Base-by-base conservation (phyloP, 192 early-diverging fungal species). In the Coemansia sp. region DNA sequence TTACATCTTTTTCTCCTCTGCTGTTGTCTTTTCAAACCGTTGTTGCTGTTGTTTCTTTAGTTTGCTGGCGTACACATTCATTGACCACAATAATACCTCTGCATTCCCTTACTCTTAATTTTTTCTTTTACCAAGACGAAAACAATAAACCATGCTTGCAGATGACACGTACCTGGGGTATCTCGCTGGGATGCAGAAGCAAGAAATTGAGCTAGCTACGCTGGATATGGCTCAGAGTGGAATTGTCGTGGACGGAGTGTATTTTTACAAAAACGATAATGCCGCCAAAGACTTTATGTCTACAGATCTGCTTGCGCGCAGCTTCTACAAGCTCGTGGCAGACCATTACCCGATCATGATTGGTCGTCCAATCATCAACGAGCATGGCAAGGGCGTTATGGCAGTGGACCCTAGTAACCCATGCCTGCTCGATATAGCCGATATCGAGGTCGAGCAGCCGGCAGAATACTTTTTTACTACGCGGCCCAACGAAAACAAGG, bases 311-410 rank as follows among this genome's bases (percentile, higher is more conserved):
- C 53, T 75, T 26, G 32, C 39, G 1, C 53, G 53, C 17, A 62
- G 72, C 26, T 46, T 75, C 15, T 53, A 28, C 28, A 53, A 38
- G 38, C 44, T 75, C 8, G 47, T 52, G 9, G 72, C 60, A n/a
- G 60, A 75, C 33, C 48, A 75, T 48, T 75, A 75, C 18, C 72
- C 72, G 0, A 46, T 75, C 11, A 15, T 75, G 14, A 49, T 60
- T 18, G 72, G 64, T 0, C 64, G 60, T 0, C 72, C 65, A 3
- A 33, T 40, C 5, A 34, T 75, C 17, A 60, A 46, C 25, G 38
- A 26, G 15, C 32, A 49, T 8, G 65, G 65, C 8, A 63, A 64
- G 30, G 64, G 47, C 4, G 53, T 64, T 17, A 49, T 75, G 8
- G 17, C 24, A 0, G 52, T 75, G 1, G 59, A 68, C 17, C 72